phyloP scores from a whole-genome alignment of 2,329 filamentous ascomycete species.

The Pyrenophora graminea region DNA sequence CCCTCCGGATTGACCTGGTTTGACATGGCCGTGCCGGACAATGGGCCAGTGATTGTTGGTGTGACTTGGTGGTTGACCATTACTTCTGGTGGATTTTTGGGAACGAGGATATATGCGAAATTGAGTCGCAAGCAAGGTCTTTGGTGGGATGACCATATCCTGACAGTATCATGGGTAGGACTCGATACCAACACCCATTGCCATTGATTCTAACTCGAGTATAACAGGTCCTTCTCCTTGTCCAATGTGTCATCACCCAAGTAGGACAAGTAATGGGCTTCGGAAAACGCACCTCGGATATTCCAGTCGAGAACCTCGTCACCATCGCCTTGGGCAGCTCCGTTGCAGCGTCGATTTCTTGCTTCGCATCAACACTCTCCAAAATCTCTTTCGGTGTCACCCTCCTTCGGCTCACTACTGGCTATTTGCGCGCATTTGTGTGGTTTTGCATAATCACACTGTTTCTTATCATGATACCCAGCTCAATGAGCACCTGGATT shows the following conservation, averaged over 20 bases:
- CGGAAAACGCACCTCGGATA: slow-evolving; percentile 28
- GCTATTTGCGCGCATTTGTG: slow-evolving; percentile 18
- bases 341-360: slow-evolving; percentile 28
- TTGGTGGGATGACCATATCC: slow-evolving; percentile 22
- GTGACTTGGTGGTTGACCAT: slow-evolving; percentile 33
- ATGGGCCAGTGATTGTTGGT: slow-evolving; percentile 30
- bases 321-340: slow-evolving; percentile 22
- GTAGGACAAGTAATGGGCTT: slow-evolving; percentile 26
- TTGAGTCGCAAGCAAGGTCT: slow-evolving; percentile 28
- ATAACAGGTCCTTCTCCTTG: slow-evolving; percentile 28
- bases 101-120: slow-evolving; percentile 34
- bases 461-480: slow-evolving; percentile 34
- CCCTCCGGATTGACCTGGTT: slow-evolving; percentile 1
- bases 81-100: slow-evolving; percentile 28
- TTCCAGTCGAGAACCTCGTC: slow-evolving; percentile 18
- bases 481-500: slow-evolving; percentile 27
- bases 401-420: slow-evolving; percentile 28
- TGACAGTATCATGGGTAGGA: slow-evolving; percentile 32
- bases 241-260: slow-evolving; percentile 27
- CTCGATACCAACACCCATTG: neutral
- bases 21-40: slow-evolving; percentile 23
- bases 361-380: slow-evolving; percentile 30
- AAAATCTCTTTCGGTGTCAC: slow-evolving; percentile 39
- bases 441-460: slow-evolving; percentile 34
- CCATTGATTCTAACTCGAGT: neutral